Base-by-base conservation (phyloP, 2,329 filamentous ascomycete genomes). In the Chalara sp. region DNA sequence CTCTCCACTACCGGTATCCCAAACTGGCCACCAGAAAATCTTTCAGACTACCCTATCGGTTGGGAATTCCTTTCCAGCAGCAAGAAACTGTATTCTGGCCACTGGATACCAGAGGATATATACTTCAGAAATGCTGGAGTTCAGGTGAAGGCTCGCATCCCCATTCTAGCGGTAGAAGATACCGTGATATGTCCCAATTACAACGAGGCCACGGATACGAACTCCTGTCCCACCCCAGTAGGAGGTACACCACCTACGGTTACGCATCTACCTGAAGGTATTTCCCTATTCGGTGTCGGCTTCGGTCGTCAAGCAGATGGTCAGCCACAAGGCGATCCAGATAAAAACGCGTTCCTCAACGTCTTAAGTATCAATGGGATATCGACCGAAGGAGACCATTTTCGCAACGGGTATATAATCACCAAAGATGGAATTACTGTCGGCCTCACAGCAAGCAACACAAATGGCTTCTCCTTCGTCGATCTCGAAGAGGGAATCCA, bases 241-340 rank as follows among this genome's bases (percentile, higher is more conserved):
- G 29, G 5, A 6, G 46, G 48, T 29, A 37, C 42, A 6, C 33
- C 32, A 30, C 50, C 53, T 5, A 47, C 31, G 7, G 35, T 43
- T 6, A 50, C 41, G 5, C 30, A 40, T 43, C 41, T 46, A n/a
- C 53, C 50, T 0, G 37, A 32, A n/a, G 30, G 46, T 3, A 55
- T 55, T 6, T 32, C 28, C 6, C 35, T 47, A 6, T 40, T 54
- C 21, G 53, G 53, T 6, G 48, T 53, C 11, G 53, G 50, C 7
- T 55, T 55, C 37, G 53, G 48, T 31, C 28, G 53, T 5, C 28
- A 50, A 30, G 32, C 21, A n/a, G 50, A 55, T 39, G 53, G 53
- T 32, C 47, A 52, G 40, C 47, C 50, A 5, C 50, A 55, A 45
- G 53, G 53, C n/a, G 50, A 47, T n/a, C 53, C 50, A 30, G 53